Percentiles rank a stretch among this genome's conserved stretches.
Conservation (phyloP, 2,329 filamentous ascomycete species). For the Aspergillus texensis region DNA sequence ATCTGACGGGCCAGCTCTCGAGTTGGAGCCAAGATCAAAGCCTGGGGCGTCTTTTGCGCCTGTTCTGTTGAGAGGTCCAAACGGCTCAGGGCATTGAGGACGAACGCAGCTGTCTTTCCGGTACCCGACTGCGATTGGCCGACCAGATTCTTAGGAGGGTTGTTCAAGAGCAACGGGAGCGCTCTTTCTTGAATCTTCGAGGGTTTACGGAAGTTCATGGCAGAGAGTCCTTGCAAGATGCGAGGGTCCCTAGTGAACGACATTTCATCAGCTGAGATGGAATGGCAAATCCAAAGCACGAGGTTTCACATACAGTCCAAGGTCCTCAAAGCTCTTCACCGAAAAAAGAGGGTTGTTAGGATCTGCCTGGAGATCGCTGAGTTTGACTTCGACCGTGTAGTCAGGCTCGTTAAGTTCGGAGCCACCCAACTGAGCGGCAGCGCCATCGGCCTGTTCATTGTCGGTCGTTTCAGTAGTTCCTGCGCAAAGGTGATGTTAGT, state of each 20-base stretch:
- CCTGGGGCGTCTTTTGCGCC: slow-evolving; percentile 67
- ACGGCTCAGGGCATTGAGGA: slow-evolving; percentile 85
- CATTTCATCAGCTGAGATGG: slow-evolving; percentile 8
- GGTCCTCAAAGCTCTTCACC: slow-evolving; percentile 78
- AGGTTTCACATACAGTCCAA: slow-evolving; percentile 71
- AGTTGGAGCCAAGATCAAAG: slow-evolving; percentile 85
- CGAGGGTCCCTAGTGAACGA: slow-evolving; percentile 53
- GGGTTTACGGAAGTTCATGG: slow-evolving; percentile 88
- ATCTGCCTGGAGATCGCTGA: slow-evolving; percentile 85
- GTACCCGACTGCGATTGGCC: slow-evolving; percentile 99
- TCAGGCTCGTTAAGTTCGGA: slow-evolving; percentile 68
- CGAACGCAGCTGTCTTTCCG: slow-evolving; percentile 96
- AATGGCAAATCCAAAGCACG: not conserved
- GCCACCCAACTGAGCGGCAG: slow-evolving; percentile 42
- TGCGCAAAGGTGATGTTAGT: slow-evolving; percentile 21
- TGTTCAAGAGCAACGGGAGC: slow-evolving; percentile 79
- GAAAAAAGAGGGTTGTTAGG: slow-evolving; percentile 86
- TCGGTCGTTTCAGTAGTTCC: slow-evolving; percentile 19
- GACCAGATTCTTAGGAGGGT: slow-evolving; percentile 93
- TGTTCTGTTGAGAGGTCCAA: slow-evolving; percentile 71
- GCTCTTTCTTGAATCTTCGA: slow-evolving; percentile 98
- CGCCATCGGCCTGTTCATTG: slow-evolving; percentile 45
- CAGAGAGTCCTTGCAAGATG: slow-evolving; percentile 75
- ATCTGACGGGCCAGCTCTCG: slow-evolving; percentile 96
- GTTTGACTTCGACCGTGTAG: slow-evolving; percentile 88